Evolutionary conservation across 176 grass and related monocot species (phyloP).

Genomic region (Miscanthus lutarioriparius): DNA sequence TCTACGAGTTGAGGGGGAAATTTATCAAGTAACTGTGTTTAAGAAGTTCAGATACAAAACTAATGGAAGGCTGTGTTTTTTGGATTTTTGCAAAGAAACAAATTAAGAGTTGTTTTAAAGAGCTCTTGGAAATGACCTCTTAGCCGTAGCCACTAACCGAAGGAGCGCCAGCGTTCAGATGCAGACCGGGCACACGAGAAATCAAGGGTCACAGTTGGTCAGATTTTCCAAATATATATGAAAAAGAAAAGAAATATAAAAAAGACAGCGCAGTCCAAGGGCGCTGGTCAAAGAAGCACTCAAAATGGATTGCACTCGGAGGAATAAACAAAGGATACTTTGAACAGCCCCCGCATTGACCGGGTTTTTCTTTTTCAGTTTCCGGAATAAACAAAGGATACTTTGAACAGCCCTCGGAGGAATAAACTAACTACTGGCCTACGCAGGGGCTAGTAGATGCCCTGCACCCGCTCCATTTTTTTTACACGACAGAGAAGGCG

Average conservation of each 20-base stretch:
- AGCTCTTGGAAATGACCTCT: too few species aligned
- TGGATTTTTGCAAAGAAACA: background rate
- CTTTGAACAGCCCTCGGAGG: too few species aligned
- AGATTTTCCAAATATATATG: background rate
- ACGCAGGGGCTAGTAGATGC: constrained; percentile 26
- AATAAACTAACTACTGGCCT: constrained; percentile 24
- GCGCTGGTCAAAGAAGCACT: constrained; percentile 45
- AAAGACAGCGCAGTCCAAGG: constrained; percentile 17
- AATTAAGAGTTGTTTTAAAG: background rate
- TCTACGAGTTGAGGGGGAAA: background rate
- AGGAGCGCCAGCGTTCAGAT: background rate
- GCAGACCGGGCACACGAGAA: background rate
- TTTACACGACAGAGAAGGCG: background rate
- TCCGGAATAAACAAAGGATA: too few species aligned
- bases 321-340: constrained; percentile 49
- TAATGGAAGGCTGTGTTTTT: background rate
- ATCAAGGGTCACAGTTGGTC: background rate
- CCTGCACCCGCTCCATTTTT: constrained; percentile 13
- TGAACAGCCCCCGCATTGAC: constrained; percentile 52
- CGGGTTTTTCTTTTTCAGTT: background rate
- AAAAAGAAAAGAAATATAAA: background rate
- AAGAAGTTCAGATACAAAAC: too few species aligned
- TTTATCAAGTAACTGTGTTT: background rate
- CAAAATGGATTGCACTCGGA: constrained; percentile 43
- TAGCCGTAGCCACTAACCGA: too few species aligned